Evolutionary conservation across 345 rosid genomes (phyloP).

Genomic region (Nephelium lappaceum): DNA sequence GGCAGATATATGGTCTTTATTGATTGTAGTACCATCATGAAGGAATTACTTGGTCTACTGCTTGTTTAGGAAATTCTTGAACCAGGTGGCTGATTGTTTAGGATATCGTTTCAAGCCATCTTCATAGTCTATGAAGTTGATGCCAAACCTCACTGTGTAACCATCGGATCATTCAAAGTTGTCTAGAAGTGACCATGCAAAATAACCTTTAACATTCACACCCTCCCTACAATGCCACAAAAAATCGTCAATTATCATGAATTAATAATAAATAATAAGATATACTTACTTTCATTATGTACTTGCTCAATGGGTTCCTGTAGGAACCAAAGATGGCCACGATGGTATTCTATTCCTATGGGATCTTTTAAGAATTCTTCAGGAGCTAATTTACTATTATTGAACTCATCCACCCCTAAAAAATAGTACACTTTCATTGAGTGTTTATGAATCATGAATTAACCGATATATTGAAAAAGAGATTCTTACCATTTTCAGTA

Average conservation of each 20-base stretch:
- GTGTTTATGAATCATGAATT: background rate
- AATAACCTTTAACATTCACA: slow-evolving; percentile 44
- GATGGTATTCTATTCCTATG: slow-evolving; percentile 4
- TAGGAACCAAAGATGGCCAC: slow-evolving; percentile 20
- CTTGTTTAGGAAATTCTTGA: slow-evolving; percentile 23
- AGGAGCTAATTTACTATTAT: slow-evolving; percentile 20
- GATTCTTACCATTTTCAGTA: slow-evolving; percentile 54
- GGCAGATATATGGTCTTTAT: no score
- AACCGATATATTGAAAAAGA: background rate
- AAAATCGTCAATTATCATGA: background rate
- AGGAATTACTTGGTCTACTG: no score
- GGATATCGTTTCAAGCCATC: slow-evolving; percentile 42
- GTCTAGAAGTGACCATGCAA: background rate
- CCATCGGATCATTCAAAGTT: slow-evolving; percentile 48
- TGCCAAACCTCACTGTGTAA: slow-evolving; percentile 38
- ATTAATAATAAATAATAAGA: no score
- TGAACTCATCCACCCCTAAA: background rate
- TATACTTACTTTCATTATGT: background rate
- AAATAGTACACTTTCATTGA: background rate
- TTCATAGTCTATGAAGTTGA: slow-evolving; percentile 40
- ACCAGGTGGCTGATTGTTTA: slow-evolving; percentile 35
- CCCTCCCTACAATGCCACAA: slow-evolving; percentile 25
- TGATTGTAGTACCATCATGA: no score
- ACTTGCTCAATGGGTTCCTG: slow-evolving; percentile 22
- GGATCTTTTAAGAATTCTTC: slow-evolving; percentile 17